Evolutionary conservation across 2,329 filamentous ascomycete species (phyloP).

Genomic region (Xylaria polymorpha): DNA sequence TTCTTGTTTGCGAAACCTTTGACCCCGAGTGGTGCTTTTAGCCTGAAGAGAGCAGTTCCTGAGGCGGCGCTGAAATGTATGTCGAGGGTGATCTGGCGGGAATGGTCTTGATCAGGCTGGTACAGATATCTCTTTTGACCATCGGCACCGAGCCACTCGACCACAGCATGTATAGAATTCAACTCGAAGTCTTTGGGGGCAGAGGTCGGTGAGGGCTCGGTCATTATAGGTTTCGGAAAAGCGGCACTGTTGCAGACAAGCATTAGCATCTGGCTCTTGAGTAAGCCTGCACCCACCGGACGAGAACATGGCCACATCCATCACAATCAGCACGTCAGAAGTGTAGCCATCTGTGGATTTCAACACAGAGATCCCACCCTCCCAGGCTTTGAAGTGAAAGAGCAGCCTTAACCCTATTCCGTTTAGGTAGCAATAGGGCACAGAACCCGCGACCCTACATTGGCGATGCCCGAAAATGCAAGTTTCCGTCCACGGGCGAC

Average conservation of each 20-base stretch:
- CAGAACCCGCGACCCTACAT: slow-evolving; percentile 14
- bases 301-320: slow-evolving; percentile 13
- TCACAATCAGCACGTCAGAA: slow-evolving; percentile 13
- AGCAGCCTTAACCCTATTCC: slow-evolving; percentile 22
- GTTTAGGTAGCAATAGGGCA: slow-evolving; percentile 20
- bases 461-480: slow-evolving; percentile 23
- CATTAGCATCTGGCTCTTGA: slow-evolving; percentile 17
- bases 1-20: slow-evolving; percentile 13
- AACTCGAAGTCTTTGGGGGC: slow-evolving; percentile 10
- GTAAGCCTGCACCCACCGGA: slow-evolving; percentile 10
- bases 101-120: slow-evolving; percentile 11
- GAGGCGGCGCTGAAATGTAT: slow-evolving; percentile 9
- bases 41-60: slow-evolving; percentile 12
- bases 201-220: background rate
- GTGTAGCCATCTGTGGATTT: slow-evolving; percentile 15
- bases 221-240: slow-evolving; percentile 8
- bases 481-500: slow-evolving; percentile 18
- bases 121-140: slow-evolving; percentile 11
- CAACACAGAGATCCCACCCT: slow-evolving; percentile 12
- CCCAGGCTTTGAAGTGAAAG: slow-evolving; percentile 17
- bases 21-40: slow-evolving; percentile 15
- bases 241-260: slow-evolving; percentile 16
- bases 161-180: slow-evolving; percentile 17
- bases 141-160: slow-evolving; percentile 15
- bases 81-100: slow-evolving; percentile 12